Evolutionary conservation across 2,329 filamentous ascomycete species (phyloP), one percentile per base, ranked within the genome.

Genomic region (Lojkania enalia): DNA sequence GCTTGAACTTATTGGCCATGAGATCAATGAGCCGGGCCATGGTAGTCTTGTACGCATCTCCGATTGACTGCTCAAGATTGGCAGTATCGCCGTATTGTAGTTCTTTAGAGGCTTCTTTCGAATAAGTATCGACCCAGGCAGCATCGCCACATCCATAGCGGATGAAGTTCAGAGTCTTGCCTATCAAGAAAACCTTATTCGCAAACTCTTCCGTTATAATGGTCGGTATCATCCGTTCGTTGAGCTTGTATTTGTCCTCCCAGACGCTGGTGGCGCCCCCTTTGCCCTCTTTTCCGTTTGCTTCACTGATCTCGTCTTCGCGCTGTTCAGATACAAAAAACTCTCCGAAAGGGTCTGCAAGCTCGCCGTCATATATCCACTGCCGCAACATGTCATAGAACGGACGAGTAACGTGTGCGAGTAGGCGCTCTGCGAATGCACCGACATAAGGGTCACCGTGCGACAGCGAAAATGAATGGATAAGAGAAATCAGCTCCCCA

Each of bases 361-460:
- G 79, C 74, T 99, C 95, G 49, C 94, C 94, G 61, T 99, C 92
- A 64, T 99, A 99, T 39, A 99, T 96, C 94, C 94, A 99, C 59
- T 90, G 87, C 42, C 90, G 84, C 42, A 99, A 77, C 75, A 99
- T 96, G 60, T 95, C 89, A 68, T 99, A 99, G 66, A 99, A 99
- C 0, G 95, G 95, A 13, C 88, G 81, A 1, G 94, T 96, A 42
- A 99, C 88, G 60, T 92, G 88, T 4, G 81, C 80, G 4, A 99
- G 79, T 20, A 99, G 77, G 18, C 92, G 84, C 69, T 97, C 92
- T 0, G 94, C 94, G 73, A 97, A 97, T 0, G 86, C 86, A 51
- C 88, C 88, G 19, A 99, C 94, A 54, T 96, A 91, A 0, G 94
- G 94, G 57, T 99, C 94, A 32, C 94, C 94, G 59, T 99, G 90